Base-by-base conservation (phyloP, 2,329 filamentous ascomycete genomes). In the Chaetomiaceae sp. region DNA sequence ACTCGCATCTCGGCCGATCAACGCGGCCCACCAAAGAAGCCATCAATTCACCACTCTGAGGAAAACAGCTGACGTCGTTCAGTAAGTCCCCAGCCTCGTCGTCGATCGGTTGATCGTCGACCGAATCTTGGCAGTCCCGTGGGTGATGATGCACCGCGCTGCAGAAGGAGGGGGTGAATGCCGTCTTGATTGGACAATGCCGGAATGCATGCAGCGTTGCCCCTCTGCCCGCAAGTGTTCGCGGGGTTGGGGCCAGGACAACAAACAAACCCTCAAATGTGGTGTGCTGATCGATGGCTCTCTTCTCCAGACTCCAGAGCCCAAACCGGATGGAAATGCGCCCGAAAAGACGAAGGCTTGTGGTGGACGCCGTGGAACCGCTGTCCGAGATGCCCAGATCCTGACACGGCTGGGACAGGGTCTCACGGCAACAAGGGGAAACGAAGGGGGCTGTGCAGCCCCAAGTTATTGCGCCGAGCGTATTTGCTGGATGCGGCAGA, bases 391-490 rank as follows among this genome's bases (percentile, higher is more conserved):
- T n/a, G 36, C 27, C 17, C 34, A 20, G n/a, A 20, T 36, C 38
- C 22, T 29, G 47, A 19, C 27, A 19, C 9, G 25, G 47, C 27
- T 27, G 46, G 29, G 29, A 43, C 39, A 33, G 27, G 49, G 49
- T 46, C 25, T 38, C 38, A 43, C 37, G 23, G 44, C 6, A 43
- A 33, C 51, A 36, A 42, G 38, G 51, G 38, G n/a, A 39, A 14
- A 29, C 27, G 27, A 47, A 47, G 44, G 51, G 31, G 51, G 51
- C 51, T 53, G 51, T 53, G 51, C 44, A 53, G 44, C 20, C 19
- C 17, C n/a, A 22, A 38, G 27, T 40, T 17, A 27, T 43, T 31
- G 47, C 34, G 22, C 31, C 51, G n/a, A n/a, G n/a, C n/a, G 45
- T 53, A 37, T 48, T 48, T 43, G 27, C 15, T 2, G 4, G 20